Evolutionary conservation across 305 asterid species (phyloP).

Genomic region (Rubia tinctorum): DNA sequence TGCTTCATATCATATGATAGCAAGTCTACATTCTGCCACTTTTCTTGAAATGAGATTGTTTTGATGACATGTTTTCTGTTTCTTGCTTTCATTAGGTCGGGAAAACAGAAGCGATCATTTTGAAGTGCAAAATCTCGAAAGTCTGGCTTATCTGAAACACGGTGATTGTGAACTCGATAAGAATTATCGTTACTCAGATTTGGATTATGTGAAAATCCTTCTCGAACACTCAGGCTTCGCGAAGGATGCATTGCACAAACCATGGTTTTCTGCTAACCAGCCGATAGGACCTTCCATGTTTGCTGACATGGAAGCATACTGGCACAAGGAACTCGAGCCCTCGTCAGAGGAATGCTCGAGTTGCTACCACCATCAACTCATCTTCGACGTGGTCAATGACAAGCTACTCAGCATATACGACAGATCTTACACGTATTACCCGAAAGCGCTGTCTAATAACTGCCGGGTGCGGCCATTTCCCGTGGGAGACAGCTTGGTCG

Average conservation of each 20-base stretch:
- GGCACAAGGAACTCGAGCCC: constrained; percentile 44
- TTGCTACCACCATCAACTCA: constrained; percentile 58
- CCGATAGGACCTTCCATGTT: constrained; percentile 48
- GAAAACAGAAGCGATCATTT: constrained; percentile 16
- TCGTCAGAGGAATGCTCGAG: constrained; percentile 33
- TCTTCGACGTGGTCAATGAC: constrained; percentile 70
- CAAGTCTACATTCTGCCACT: not conserved
- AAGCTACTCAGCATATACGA: constrained; percentile 46
- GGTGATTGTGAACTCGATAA: not conserved
- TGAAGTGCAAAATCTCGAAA: constrained; percentile 17
- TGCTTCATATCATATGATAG: no score
- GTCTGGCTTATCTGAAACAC: constrained; percentile 17
- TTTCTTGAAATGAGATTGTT: not conserved
- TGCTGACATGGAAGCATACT: constrained; percentile 50
- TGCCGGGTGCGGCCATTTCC: constrained; percentile 51
- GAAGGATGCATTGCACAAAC: constrained; percentile 25
- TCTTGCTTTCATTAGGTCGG: constrained; percentile 25
- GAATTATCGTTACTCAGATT: constrained; percentile 34
- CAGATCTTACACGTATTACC: constrained; percentile 51
- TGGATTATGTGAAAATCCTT: constrained; percentile 50
- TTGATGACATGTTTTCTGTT: not conserved
- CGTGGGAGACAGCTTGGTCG: constrained; percentile 31
- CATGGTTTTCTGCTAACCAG: constrained; percentile 50
- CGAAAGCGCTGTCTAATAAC: constrained; percentile 49
- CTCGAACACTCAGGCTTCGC: constrained; percentile 62